Conservation (phyloP, 371 early-diverging fungal species). For the Apophysomyces trapeziformis region DNA sequence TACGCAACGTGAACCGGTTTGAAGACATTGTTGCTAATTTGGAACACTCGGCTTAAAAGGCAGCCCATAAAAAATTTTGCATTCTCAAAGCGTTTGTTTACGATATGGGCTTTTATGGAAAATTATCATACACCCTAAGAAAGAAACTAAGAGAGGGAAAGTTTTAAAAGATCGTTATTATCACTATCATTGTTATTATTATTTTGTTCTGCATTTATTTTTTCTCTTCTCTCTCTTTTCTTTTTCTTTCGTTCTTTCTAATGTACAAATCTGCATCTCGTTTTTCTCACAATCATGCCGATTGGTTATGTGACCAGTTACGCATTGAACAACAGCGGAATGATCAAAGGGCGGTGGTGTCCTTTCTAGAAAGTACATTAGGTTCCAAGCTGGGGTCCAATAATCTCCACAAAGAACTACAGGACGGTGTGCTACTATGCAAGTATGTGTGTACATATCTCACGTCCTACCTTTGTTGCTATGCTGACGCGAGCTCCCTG, state of each 20-base stretch:
- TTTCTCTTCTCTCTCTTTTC: conserved; percentile 5
- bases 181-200: no score
- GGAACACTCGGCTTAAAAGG: conserved; percentile 42
- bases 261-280: background rate
- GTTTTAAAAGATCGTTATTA: background rate
- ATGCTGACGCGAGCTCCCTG: conserved; percentile 7
- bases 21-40: conserved; percentile 65
- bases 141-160: conserved; percentile 4
- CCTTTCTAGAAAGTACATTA: conserved; percentile 35
- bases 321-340: conserved; percentile 30
- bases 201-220: background rate
- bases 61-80: conserved; percentile 8
- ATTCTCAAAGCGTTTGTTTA: conserved; percentile 7
- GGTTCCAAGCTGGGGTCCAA: conserved; percentile 27
- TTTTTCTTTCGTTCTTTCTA: background rate
- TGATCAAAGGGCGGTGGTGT: conserved; percentile 27
- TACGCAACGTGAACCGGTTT: conserved; percentile 89
- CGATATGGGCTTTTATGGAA: conserved; percentile 14
- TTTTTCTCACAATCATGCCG: conserved; percentile 14
- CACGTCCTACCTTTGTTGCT: background rate
- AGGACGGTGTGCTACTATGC: conserved; percentile 76
- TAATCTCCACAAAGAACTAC: conserved; percentile 35
- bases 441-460: conserved; percentile 41
- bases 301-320: conserved; percentile 24
- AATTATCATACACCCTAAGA: conserved; percentile 4